Evolutionary conservation across 140 eudicot genomes (phyloP).

Genomic region (Flaveria floridana): DNA sequence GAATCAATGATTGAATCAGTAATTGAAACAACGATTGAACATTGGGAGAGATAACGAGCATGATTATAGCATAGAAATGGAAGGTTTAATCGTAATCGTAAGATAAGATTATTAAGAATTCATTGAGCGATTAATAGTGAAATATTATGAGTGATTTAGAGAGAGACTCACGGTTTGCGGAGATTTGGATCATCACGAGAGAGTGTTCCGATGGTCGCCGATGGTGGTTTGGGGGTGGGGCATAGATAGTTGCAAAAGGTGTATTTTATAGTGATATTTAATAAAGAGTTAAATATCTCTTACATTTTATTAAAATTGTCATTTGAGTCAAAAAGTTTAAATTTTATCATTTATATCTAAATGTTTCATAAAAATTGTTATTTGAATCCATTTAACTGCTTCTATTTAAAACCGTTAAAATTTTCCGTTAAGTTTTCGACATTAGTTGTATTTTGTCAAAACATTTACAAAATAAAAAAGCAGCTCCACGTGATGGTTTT

Average conservation of each 20-base stretch:
- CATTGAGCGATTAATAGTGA: constrained; percentile 15
- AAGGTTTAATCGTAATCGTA: constrained; percentile 3
- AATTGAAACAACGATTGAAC: constrained; percentile 23
- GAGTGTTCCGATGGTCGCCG: constrained; percentile 34
- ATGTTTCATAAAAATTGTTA: no score
- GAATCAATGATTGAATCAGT: constrained; percentile 18
- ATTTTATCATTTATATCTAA: no score
- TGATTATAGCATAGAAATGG: not conserved
- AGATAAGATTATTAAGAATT: constrained; percentile 17
- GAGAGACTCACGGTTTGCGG: constrained; percentile 21
- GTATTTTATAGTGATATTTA: constrained; percentile 4
- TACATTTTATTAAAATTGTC: no score
- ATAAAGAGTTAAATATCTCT: no score
- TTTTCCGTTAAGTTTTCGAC: no score
- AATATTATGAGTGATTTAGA: constrained; percentile 6
- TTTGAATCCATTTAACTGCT: no score
- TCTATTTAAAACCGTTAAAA: no score
- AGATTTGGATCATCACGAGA: constrained; percentile 29
- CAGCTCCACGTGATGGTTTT: no score
- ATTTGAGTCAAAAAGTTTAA: no score
- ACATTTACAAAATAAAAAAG: no score
- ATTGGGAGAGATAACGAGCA: constrained; percentile 3
- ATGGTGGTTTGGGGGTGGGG: constrained; percentile 37
- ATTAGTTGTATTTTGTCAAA: no score
- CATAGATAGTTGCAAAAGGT: constrained; percentile 25